Evolutionary conservation across 176 grass and related monocot species (phyloP), one percentile per base, ranked within the genome.

Genomic region (Luzula sylvatica): DNA sequence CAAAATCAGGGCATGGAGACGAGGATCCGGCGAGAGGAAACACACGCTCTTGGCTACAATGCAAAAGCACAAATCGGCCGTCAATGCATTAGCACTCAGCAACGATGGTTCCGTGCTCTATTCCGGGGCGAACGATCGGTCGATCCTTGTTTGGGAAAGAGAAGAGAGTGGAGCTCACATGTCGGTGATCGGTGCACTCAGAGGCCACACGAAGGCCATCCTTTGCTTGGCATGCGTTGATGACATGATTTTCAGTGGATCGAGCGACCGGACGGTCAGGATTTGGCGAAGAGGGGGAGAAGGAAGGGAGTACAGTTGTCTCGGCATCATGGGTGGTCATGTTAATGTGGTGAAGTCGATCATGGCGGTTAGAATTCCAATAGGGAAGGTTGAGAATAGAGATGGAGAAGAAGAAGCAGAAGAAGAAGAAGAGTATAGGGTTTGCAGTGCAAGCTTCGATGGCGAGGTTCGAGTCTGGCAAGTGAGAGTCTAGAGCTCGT

Each of bases 101-200:
- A 69, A 53, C 46, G 80, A 55, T 0, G 80, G 77, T 0, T 55
- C 73, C 17, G 29, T 75, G 28, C 50, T 95, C 0, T 95, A 85
- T 69, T 76, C 90, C 0, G 90, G 71, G n/a, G 73, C 80, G 18
- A 84, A 81, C 58, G 90, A 95, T 63, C 73, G 80, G 2, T 76
- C 62, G 47, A 58, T 95, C 7, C 12, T 95, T 22, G 90, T 88
- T 43, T 95, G 90, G 90, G 90, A 95, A 76, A 68, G 80, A 29
- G 90, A 95, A 72, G 90, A 82, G 38, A 85, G 72, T 67, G 83
- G 80, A 2, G 64, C 60, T 23, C 80, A 88, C 61, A 69, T 88
- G 77, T 29, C 38, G n/a, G 73, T 70, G 3, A 23, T 83, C 42
- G 89, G 83, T 0, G 77, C 89, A 3, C 56, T 95, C 20, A 18